Base-by-base conservation (phyloP, 169 alveolate genomes). In the Theileria luwenshuni region DNA sequence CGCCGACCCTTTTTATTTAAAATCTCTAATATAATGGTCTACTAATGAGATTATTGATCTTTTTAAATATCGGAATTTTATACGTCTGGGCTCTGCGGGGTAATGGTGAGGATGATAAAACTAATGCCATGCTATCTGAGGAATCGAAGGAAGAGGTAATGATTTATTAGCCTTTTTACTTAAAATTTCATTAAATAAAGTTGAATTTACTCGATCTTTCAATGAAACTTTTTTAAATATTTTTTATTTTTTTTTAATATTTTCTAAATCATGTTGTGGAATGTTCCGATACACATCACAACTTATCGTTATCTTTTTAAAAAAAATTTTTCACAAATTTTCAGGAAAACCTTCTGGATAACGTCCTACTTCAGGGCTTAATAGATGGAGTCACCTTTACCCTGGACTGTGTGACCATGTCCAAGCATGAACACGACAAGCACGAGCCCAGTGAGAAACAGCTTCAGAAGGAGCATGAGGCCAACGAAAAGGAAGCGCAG, bases 351-450 rank as follows among this genome's bases (percentile, higher is more conserved):
- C 54, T 38, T 42, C 35, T 79, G 77, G 84, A 79, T 23, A 83
- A 79, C 47, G 76, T 73, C n/a, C 83, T 79, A 19, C 64, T 67
- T 30, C 83, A 70, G 33, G 87, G 87, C 64, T 58, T 79, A 21
- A 74, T 67, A 7, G 81, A 79, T 41, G 87, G 87, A 23, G 42
- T 47, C n/a, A 76, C 87, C n/a, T 73, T 79, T 17, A 79, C 71
- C 42, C 64, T 79, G 64, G 87, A 79, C 73, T 79, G 74, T 28
- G 77, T 79, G 15, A 68, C 87, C 25, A 7, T 79, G 25, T 62
- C 77, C 59, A 79, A 59, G 58, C 74, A 77, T 8, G 72, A 63
- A 25, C 68, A 38, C 13, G 71, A 68, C 6, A 73, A 23, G 28
- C 0, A 47, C 1, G 41, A 54, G 35, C n/a, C 45, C 21, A 45